Evolutionary conservation across 2,329 filamentous ascomycete species (phyloP).

Genomic region (Pyrenochaeta sp.): DNA sequence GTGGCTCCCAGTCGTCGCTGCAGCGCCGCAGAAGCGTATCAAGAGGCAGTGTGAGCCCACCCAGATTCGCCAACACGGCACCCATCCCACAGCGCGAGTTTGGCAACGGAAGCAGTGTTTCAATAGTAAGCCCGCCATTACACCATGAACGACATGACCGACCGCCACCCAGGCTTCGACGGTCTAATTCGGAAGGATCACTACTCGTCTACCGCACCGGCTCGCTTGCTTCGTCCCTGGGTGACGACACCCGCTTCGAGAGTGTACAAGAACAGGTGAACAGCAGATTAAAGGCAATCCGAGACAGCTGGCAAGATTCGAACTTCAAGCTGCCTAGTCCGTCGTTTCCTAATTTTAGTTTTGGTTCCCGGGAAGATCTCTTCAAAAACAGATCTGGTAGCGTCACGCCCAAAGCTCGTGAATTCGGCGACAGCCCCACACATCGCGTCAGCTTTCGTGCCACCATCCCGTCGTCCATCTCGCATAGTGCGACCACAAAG

Average conservation of each 20-base stretch:
- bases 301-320: constrained; percentile 85
- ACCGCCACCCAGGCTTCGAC: constrained; percentile 56
- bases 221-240: constrained; percentile 82
- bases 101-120: constrained; percentile 26
- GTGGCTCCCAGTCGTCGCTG: constrained; percentile 17
- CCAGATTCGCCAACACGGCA: constrained; percentile 23
- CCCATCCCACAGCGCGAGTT: constrained; percentile 27
- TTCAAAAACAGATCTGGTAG: constrained; percentile 30
- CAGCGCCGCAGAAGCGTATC: constrained; percentile 12
- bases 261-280: constrained; percentile 87
- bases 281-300: constrained; percentile 86
- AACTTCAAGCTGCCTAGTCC: constrained; percentile 70
- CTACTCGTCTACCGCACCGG: constrained; percentile 75
- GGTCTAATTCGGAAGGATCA: constrained; percentile 79
- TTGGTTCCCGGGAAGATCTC: constrained; percentile 43
- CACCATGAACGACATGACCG: constrained; percentile 20
- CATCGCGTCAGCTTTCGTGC: constrained; percentile 28
- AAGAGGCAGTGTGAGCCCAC: constrained; percentile 7
- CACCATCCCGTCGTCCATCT: constrained; percentile 18
- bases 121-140: constrained; percentile 13
- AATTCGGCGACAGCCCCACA: constrained; percentile 16
- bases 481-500: constrained; percentile 21
- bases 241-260: constrained; percentile 82
- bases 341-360: constrained; percentile 63
- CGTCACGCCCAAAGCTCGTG: constrained; percentile 18